Percentiles rank a stretch among this genome's conserved stretches.
These are phyloP conservation scores for Jasminum sambac DNA, from an alignment of 257 asterid genomes.

Conservation along the genomic window DNA sequence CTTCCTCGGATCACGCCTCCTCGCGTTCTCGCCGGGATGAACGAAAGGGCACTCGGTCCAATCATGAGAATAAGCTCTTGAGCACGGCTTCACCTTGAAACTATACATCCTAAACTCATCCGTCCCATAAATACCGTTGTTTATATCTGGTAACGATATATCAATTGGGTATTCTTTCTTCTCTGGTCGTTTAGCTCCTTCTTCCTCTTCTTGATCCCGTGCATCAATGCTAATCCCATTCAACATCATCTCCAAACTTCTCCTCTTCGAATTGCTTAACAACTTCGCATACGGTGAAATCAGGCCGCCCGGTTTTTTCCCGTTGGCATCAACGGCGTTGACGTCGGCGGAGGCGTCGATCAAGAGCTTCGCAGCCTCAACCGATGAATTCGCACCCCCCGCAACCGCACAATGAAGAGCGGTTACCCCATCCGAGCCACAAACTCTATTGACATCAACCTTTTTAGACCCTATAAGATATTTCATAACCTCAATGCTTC, in stretches of 20 bases:
- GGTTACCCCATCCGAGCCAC: conserved; percentile 76
- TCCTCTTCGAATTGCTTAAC: conserved; percentile 40
- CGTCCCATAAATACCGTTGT: conserved; percentile 41
- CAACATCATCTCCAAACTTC: conserved; percentile 52
- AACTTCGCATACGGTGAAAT: conserved; percentile 45
- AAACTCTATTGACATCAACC: conserved; percentile 66
- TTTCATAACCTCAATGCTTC: conserved; percentile 58
- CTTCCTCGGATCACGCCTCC: conserved; percentile 67
- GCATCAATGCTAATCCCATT: conserved; percentile 38
- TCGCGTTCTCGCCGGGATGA: conserved; percentile 53
- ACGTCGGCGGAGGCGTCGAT: conserved; percentile 53
- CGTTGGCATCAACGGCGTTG: conserved; percentile 49
- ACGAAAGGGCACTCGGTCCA: conserved; percentile 62
- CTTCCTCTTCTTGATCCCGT: conserved; percentile 39
- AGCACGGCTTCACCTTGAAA: conserved; percentile 58
- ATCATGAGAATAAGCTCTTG: conserved; percentile 57
- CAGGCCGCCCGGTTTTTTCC: conserved; percentile 62
- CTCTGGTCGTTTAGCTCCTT: conserved; percentile 33
- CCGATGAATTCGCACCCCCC: conserved; percentile 53
- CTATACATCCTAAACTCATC: conserved; percentile 59
- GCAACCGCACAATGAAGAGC: conserved; percentile 88
- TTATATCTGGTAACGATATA: conserved; percentile 49
- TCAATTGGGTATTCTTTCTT: conserved; percentile 77
- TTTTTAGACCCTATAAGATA: conserved; percentile 47
- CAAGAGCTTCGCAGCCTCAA: conserved; percentile 59